Base-by-base conservation (phyloP, 2,329 filamentous ascomycete species). In the Diaporthe amygdali region DNA sequence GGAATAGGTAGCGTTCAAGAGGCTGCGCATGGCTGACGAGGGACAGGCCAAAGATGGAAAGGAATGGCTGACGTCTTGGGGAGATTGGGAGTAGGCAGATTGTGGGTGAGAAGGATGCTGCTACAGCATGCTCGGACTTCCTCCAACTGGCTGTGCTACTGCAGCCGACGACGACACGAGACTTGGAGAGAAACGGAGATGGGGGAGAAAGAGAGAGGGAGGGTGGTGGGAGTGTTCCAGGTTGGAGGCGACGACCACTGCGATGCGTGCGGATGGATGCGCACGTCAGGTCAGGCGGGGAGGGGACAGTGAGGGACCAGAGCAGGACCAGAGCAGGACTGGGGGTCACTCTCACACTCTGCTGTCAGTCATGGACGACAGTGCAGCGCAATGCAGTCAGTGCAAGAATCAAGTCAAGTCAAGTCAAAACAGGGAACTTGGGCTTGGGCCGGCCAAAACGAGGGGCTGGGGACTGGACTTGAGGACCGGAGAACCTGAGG, bases 21-120 rank as follows among this genome's bases (percentile, higher is more conserved):
- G n/a, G 55, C 34, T 51, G 71, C 44, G 64, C 71, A 69, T 71
- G 69, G 71, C 64, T 66, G 71, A 71, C 68, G 39, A 64, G 44
- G 69, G 15, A 64, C 30, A 64, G 55, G 34, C 47, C 55, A 68
- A 30, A 44, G 41, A 14, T 52, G 61, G 44, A 64, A 66, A 69
- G 70, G 39, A 55, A 34, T 56, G 41, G 49, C 59, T 49, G 59
- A 64, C 59, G 59, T 64, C 30, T 49, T 64, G 59, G 59, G 59
- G 22, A 37, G 30, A 46, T 49, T 8, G 59, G 44, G 44, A 15
- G n/a, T n/a, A n/a, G n/a, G 54, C 51, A 55, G 27, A 32, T 37
- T 25, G 30, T 15, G 30, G n/a, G n/a, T 27, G 22, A 61, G 39
- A 22, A 41, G 34, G 54, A 61, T 30, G 44, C 54, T 39, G 34